These are phyloP conservation scores for Magnusiomyces magnusii DNA, from an alignment of 1,139 yeast species.

Conservation along the genomic window DNA sequence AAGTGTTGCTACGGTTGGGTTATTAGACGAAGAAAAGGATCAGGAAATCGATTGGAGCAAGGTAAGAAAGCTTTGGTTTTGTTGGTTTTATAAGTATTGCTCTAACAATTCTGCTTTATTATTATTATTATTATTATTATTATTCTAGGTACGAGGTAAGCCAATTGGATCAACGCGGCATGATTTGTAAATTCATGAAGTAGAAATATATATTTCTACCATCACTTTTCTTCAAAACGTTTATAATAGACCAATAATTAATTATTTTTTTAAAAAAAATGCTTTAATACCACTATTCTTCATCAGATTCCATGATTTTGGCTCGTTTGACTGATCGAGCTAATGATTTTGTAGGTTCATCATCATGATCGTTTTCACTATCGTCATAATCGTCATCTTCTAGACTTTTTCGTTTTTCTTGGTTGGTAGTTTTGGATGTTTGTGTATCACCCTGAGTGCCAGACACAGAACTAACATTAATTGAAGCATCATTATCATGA, in stretches of 20 bases:
- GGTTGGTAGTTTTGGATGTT: no score
- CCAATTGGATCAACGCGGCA: slow-evolving; percentile 27
- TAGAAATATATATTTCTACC: background rate
- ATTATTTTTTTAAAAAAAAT: no score
- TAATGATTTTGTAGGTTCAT: background rate
- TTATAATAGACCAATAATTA: no score
- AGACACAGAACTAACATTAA: background rate
- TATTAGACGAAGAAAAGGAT: slow-evolving; percentile 50
- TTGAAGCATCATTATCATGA: background rate
- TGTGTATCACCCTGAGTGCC: no score
- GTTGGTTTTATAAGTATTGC: background rate
- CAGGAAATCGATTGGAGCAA: slow-evolving; percentile 49
- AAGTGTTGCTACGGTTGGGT: slow-evolving; percentile 69
- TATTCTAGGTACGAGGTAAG: slow-evolving; percentile 26
- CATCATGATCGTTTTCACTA: slow-evolving; percentile 10
- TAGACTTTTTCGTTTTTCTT: background rate
- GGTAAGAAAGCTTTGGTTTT: slow-evolving; percentile 28
- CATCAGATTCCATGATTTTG: slow-evolving; percentile 15
- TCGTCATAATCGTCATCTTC: slow-evolving; percentile 11
- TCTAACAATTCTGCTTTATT: background rate
- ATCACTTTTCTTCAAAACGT: background rate
- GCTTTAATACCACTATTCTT: slow-evolving; percentile 18
- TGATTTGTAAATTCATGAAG: slow-evolving; percentile 17
- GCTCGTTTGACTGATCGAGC: slow-evolving; percentile 9
- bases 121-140: slow-evolving; percentile 1